Evolutionary conservation across 495 filamentous ascomycete species (phyloP).

Genomic region (Aspergillus funiculosus): DNA sequence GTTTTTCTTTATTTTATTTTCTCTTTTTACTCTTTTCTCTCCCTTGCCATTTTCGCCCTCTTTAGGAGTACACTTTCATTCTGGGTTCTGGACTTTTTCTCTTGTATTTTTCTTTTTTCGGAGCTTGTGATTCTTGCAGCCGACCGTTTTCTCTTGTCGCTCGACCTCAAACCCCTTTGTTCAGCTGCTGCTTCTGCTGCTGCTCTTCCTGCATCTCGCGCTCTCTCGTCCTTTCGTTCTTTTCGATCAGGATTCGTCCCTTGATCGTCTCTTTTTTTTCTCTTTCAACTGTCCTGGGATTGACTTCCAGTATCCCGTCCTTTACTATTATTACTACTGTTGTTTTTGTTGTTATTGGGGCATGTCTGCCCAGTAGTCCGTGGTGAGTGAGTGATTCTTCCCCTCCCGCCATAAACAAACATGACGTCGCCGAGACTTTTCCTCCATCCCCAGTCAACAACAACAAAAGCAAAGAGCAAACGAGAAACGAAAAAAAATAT

Average conservation of each 20-base stretch:
- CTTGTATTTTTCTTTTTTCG: not conserved
- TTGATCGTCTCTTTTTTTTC: too few relatives aligned
- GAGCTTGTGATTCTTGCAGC: conserved; percentile 10
- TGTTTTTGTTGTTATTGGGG: conserved; percentile 4
- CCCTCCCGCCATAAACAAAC: conserved; percentile 13
- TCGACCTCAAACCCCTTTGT: too few relatives aligned
- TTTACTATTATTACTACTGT: too few relatives aligned
- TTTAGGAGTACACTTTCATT: too few relatives aligned
- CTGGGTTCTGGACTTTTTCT: too few relatives aligned
- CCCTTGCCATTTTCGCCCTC: not conserved
- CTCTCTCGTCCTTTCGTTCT: conserved; percentile 6
- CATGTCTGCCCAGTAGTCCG: too few relatives aligned
- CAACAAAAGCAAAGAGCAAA: conserved; percentile 5
- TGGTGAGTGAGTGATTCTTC: conserved; percentile 10
- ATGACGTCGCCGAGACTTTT: conserved; percentile 16
- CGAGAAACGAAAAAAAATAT: conserved; percentile 17
- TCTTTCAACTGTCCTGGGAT: too few relatives aligned
- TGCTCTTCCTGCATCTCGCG: too few relatives aligned
- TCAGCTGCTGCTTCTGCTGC: too few relatives aligned
- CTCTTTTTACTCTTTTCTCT: not conserved
- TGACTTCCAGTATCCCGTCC: too few relatives aligned
- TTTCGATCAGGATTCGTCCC: too few relatives aligned
- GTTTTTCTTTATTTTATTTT: not conserved
- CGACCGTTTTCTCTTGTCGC: conserved; percentile 13
- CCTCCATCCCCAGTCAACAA: conserved; percentile 9